Base-by-base conservation (phyloP, 257 asterid genomes). In the Eustoma russellianum region DNA sequence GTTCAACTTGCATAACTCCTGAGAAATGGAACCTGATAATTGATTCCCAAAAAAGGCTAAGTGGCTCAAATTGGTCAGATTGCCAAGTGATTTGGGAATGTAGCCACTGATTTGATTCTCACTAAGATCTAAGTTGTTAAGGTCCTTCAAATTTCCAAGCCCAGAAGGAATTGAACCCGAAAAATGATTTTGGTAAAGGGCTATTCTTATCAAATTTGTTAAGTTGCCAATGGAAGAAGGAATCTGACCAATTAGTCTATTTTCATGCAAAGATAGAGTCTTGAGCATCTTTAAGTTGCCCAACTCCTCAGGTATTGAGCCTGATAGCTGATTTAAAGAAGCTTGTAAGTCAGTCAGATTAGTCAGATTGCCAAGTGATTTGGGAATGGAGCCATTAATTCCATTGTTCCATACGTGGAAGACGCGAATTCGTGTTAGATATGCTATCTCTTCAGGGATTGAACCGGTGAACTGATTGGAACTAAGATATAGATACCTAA, bases 401-500 rank as follows among this genome's bases (percentile, higher is more conserved):
- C 33, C 5, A 17, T 59, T 59, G 5, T 13, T 6, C 8, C 3
- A 18, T 13, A 59, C 17, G 1, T 12, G 5, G 6, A 48, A 13
- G 7, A 1, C 17, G 12, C 19, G 38, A 5, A 61, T 50, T 8
- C 28, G 18, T 1, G 30, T 54, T n/a, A 54, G 5, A 7, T 46
- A 33, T 41, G 55, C 49, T 0, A 62, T 6, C 10, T 54, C 44
- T 0, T 1, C 12, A 46, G 56, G 64, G 8, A 65, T 65, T 12
- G 2, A 11, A 17, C 61, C 56, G 1, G 18, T 11, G 13, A 63
- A 13, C 2, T 17, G n/a, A 48, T 70, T 70, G 1, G 13, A 5
- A 0, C 59, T 52, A 46, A 64, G n/a, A 53, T 56, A 52, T 38
- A 62, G 50, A 35, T n/a, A 18, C 19, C 7, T 12, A 33, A 52